Percentiles rank a stretch among this genome's conserved stretches.
Conservation (phyloP, 2,329 filamentous ascomycete species). For the Fusarium sp. region DNA sequence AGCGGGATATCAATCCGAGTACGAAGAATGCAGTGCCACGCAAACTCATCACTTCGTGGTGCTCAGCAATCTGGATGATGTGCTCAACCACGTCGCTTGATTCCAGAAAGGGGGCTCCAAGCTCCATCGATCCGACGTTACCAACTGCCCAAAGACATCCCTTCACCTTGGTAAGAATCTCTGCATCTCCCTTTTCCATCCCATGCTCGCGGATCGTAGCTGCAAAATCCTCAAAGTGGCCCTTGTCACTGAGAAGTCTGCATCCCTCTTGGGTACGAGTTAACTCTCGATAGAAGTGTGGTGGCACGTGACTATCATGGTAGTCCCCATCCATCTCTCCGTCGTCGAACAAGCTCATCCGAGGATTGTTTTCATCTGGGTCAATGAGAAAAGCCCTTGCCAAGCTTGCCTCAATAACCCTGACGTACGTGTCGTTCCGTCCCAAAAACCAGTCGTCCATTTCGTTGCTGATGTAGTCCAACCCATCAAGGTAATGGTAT, state of each 20-base stretch:
- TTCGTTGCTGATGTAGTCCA: constrained; percentile 99
- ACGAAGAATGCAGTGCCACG: constrained; percentile 98
- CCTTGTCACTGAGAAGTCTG: constrained; percentile 88
- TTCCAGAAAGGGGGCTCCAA: constrained; percentile 94
- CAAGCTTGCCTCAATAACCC: constrained; percentile 93
- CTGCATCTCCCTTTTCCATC: constrained; percentile 85
- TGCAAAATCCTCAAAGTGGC: constrained; percentile 95
- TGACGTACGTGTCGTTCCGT: constrained; percentile 95
- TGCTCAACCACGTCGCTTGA: constrained; percentile 87
- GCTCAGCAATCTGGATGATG: constrained; percentile 89
- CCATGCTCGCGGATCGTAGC: constrained; percentile 89
- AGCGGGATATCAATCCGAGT: constrained; percentile 90
- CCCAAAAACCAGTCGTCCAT: constrained; percentile 99
- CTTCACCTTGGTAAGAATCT: constrained; percentile 93
- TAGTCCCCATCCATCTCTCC: constrained; percentile 68
- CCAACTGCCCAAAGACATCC: constrained; percentile 97
- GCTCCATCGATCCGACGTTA: constrained; percentile 98
- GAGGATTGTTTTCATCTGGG: constrained; percentile 68
- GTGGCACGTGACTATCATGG: constrained; percentile 81
- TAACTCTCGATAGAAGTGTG: constrained; percentile 96
- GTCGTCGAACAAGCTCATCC: constrained; percentile 70
- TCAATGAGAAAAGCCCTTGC: constrained; percentile 84
- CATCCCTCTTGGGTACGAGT: constrained; percentile 94
- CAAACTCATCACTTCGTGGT: constrained; percentile 89
- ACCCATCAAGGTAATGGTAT: constrained; percentile 95